Evolutionary conservation across 768 basidiomycete genomes (phyloP).

Genomic region (Clitopilus hobsonii): DNA sequence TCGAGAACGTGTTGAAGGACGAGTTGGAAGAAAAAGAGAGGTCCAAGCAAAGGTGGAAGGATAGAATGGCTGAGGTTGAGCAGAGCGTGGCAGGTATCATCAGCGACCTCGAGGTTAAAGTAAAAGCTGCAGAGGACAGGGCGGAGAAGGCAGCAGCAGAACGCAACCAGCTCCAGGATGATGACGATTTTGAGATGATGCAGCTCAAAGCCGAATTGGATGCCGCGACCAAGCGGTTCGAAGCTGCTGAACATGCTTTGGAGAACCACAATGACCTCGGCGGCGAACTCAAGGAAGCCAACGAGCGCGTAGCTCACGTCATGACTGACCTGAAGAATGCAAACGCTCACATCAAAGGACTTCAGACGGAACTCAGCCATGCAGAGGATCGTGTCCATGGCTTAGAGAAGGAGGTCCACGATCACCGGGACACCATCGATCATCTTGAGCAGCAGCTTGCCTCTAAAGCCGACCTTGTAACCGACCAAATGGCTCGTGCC

Average conservation of each 20-base stretch:
- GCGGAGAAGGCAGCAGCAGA: constrained; percentile 36
- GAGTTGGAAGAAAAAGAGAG: constrained; percentile 55
- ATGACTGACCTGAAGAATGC: constrained; percentile 58
- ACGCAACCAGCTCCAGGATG: constrained; percentile 30
- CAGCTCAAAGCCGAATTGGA: constrained; percentile 49
- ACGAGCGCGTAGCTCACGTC: constrained; percentile 51
- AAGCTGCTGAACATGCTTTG: constrained; percentile 60
- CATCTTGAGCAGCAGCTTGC: constrained; percentile 42
- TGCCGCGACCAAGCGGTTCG: constrained; percentile 51
- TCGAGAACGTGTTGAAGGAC: constrained; percentile 41
- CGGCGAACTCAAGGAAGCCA: constrained; percentile 60
- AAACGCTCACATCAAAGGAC: constrained; percentile 50
- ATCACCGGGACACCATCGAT: constrained; percentile 41
- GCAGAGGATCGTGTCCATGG: constrained; percentile 49
- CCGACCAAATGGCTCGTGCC: constrained; percentile 20
- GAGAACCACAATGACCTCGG: constrained; percentile 67
- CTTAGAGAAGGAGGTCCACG: constrained; percentile 52
- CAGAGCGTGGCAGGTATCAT: constrained; percentile 65
- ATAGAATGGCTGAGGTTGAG: constrained; percentile 69
- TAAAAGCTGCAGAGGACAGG: constrained; percentile 46
- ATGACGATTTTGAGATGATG: constrained; percentile 39
- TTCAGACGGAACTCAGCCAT: constrained; percentile 55
- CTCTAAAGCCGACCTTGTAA: constrained; percentile 31
- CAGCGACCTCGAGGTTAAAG: constrained; percentile 54
- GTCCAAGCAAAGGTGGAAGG: constrained; percentile 69